Evolutionary conservation across 1,139 yeast genomes (phyloP).

Genomic region (Sporopachydermia cereana): DNA sequence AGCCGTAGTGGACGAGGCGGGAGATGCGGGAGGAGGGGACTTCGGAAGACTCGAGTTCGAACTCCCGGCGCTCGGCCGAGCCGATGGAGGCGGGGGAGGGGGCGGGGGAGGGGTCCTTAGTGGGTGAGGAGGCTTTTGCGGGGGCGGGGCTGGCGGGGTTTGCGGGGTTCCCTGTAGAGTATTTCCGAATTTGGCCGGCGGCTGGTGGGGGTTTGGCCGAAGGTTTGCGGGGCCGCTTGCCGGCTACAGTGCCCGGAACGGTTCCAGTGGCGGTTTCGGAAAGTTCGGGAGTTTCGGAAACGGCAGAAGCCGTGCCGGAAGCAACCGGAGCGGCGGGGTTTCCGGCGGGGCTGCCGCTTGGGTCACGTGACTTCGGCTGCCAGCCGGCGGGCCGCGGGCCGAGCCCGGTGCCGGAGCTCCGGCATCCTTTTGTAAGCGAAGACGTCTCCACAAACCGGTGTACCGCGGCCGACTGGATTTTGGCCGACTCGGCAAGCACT

Average conservation of each 20-base stretch:
- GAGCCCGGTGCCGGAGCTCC: not conserved
- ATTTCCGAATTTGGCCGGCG: conserved; percentile 4
- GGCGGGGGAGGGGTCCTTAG: too few species aligned
- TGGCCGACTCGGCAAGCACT: not conserved
- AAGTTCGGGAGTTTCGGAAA: not conserved
- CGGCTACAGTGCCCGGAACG: not conserved
- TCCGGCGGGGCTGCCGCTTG: not conserved
- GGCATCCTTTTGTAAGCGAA: conserved; percentile 4
- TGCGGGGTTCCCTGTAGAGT: not conserved
- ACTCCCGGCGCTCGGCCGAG: conserved; percentile 27
- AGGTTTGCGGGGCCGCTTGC: not conserved
- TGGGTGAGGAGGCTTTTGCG: too few species aligned
- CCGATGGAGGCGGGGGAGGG: conserved; percentile 19
- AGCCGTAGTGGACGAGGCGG: conserved; percentile 84
- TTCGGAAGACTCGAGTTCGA: conserved; percentile 47
- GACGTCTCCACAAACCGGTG: conserved; percentile 1
- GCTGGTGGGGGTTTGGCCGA: not conserved
- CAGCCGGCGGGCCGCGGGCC: not conserved
- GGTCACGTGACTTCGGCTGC: not conserved
- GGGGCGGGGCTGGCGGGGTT: not conserved
- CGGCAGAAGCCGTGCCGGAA: not conserved
- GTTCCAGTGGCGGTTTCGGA: not conserved
- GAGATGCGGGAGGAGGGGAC: conserved; percentile 84
- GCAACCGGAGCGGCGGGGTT: not conserved
- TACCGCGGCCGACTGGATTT: conserved; percentile 1